Evolutionary conservation across 2,329 filamentous ascomycete genomes (phyloP), one percentile per base, ranked within the genome.

Genomic region (Apiospora arundinis): DNA sequence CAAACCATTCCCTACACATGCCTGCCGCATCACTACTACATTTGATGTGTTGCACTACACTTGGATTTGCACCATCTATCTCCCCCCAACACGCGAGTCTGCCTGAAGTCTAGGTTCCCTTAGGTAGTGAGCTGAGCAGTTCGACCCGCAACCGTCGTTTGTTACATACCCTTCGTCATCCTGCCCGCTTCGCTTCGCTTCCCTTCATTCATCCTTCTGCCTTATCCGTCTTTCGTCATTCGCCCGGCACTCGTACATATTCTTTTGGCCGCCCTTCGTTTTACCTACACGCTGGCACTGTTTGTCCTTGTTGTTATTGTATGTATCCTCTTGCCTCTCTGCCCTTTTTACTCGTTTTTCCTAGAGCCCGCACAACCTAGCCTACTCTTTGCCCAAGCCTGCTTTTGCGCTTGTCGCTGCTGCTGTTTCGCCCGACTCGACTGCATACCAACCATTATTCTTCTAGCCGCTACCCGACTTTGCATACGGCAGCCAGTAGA

Each of bases 111-210:
- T 37, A 49, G 48, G 44, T 18, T 49, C 3, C 32, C 32, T 32
- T 32, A 32, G 32, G 32, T 32, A 40, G 21, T 40, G 56, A 63
- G 56, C 32, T 63, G 56, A 63, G 56, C 32, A 63, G 32, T 40
- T 63, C 56, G 56, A 69, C 67, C 67, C 67, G 67, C 67, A 69
- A 69, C 52, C 46, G 67, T 69, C 67, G 66, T 48, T 28, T 69
- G 67, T 69, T 52, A 69, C 46, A 67, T 67, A 25, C 65, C 42
- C 65, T 67, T 67, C 65, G 65, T 67, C 65, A 67, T 67, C 44
- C 14, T 46, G 44, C 65, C 65, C 65, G 44, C 40, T 67, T 67
- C 42, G 40, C 65, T 67, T 67, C 65, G 44, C 40, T 67, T 67
- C 65, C 65, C 65, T 67, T 67, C 65, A 32, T 46, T 32, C 44